Evolutionary conservation across 163 green algal species (phyloP), one percentile per base, ranked within the genome.

Genomic region (Chlamydomonas reinhardtii): DNA sequence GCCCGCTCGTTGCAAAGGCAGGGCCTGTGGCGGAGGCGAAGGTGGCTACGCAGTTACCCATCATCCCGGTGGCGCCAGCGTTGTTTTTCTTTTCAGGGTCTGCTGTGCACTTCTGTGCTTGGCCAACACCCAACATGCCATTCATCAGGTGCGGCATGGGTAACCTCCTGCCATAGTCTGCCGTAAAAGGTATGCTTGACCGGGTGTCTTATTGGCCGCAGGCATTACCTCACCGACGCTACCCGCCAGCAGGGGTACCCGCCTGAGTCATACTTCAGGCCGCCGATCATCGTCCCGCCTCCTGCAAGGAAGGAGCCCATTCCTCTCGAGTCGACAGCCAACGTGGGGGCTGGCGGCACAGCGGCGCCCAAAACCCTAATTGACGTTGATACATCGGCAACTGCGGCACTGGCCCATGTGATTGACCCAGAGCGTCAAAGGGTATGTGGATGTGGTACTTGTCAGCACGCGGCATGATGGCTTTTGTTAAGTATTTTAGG

Each of bases 161-260:
- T 14, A 56, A n/a, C n/a, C n/a, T n/a, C n/a, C n/a, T n/a, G n/a
- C n/a, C n/a, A n/a, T n/a, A n/a, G n/a, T n/a, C 12, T 56, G 48
- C 19, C 9, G 9, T 56, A 56, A 19, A 56, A 22, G 43, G 11
- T 14, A 12, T 17, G 48, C 48, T 12, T 22, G 9, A 56, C 12
- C 11, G 17, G 12, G 48, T 14, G 48, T 19, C 48, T 56, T 17
- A 56, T 14, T 56, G 14, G 14, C 76, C n/a, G 22, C 79, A 87
- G 82, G 59, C 82, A 82, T 31, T 81, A 71, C 61, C 24, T 87
- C 19, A 70, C 37, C 3, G 82, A 82, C 16, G 27, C 68, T 12
- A 56, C n/a, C 39, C 82, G 81, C 1, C 5, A 25, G 4, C 61
- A 87, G 31, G 61, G 70, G 19, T 75, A 69, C 72, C 72, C 82